These are phyloP conservation scores for Teunomyces atbi DNA, from an alignment of 805 yeast species.

Conservation along the genomic window DNA sequence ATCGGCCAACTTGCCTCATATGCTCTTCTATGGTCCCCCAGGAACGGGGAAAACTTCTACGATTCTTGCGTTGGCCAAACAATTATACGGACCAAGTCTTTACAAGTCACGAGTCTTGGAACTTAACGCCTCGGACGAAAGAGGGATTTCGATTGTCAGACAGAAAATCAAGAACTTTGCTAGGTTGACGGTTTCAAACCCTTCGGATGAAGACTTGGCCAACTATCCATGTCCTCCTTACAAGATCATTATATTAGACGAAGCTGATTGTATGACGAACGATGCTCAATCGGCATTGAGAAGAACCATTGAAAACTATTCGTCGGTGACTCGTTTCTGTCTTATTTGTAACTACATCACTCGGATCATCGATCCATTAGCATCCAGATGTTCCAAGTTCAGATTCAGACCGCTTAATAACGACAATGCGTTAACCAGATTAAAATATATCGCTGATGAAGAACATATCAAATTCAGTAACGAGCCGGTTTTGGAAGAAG, in stretches of 20 bases:
- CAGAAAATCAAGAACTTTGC: constrained; percentile 87
- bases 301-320: constrained; percentile 90
- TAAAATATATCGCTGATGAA: constrained; percentile 55
- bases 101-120: constrained; percentile 73
- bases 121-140: constrained; percentile 85
- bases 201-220: constrained; percentile 62
- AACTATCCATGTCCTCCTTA: constrained; percentile 96
- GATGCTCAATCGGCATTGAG: constrained; percentile 96
- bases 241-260: constrained; percentile 88
- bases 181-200: constrained; percentile 77
- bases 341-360: constrained; percentile 95
- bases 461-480: constrained; percentile 28
- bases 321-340: constrained; percentile 87
- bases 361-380: constrained; percentile 92
- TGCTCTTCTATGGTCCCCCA: constrained; percentile 91
- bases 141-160: constrained; percentile 86
- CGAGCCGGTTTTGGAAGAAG: constrained; percentile 59
- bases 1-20: constrained; percentile 84
- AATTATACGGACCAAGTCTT: constrained; percentile 69
- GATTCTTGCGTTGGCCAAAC: constrained; percentile 76
- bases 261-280: constrained; percentile 96
- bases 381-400: constrained; percentile 94
- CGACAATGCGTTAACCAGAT: constrained; percentile 64
- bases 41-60: constrained; percentile 94
- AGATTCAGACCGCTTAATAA: constrained; percentile 79